Conservation (phyloP, 2,329 filamentous ascomycete species). For the Ophiostoma tasmaniense region DNA sequence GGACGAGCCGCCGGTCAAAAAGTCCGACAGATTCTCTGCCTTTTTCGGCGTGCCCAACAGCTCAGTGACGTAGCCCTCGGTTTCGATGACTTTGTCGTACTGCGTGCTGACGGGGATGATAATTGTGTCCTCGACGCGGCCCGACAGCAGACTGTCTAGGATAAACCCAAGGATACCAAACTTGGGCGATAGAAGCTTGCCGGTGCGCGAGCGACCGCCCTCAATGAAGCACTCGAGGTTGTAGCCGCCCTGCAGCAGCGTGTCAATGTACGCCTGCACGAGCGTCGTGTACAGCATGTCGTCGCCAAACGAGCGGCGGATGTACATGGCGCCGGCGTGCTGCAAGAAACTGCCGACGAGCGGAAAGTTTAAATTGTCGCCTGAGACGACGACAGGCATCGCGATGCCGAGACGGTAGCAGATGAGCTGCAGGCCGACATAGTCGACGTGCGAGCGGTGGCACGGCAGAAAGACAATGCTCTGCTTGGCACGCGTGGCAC, state of each 20-base stretch:
- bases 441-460: constrained; percentile 92
- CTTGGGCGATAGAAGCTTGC: constrained; percentile 87
- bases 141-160: constrained; percentile 80
- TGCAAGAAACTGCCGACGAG: constrained; percentile 84
- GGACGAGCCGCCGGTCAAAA: constrained; percentile 75
- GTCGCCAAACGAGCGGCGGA: constrained; percentile 83
- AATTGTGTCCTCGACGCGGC: constrained; percentile 79
- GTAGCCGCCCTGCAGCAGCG: constrained; percentile 77
- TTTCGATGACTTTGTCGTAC: constrained; percentile 98
- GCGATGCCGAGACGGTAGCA: constrained; percentile 89
- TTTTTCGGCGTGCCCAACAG: constrained; percentile 89
- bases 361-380: constrained; percentile 94
- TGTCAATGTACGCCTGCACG: constrained; percentile 96
- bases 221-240: constrained; percentile 98
- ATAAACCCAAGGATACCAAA: constrained; percentile 92
- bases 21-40: constrained; percentile 86
- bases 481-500: constrained; percentile 78
- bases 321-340: constrained; percentile 96
- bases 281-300: constrained; percentile 83
- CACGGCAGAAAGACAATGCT: constrained; percentile 94
- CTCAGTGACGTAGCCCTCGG: constrained; percentile 92
- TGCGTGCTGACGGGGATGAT: constrained; percentile 95
- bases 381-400: constrained; percentile 84
- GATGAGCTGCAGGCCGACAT: constrained; percentile 88
- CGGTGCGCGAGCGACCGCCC: constrained; percentile 83